Evolutionary conservation across 2,329 filamentous ascomycete genomes (phyloP).

Genomic region (Cladobotryum protrusum): DNA sequence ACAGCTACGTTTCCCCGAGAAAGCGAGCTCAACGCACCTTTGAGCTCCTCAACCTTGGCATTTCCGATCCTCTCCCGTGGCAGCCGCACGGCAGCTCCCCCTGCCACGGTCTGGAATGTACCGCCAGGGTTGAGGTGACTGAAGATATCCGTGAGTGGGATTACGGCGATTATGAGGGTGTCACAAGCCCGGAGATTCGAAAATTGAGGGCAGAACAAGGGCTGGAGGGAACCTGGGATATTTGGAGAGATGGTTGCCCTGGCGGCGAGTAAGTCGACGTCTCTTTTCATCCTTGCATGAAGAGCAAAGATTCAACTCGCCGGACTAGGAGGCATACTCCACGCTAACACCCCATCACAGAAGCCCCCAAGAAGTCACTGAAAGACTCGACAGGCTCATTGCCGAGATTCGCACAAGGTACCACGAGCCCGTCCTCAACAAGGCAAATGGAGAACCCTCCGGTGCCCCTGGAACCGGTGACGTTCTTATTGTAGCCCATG

Average conservation of each 20-base stretch:
- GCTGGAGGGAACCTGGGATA: conserved; percentile 62
- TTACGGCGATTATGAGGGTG: conserved; percentile 80
- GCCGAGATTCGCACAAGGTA: conserved; percentile 62
- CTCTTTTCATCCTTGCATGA: neutral
- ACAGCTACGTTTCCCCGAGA: conserved; percentile 78
- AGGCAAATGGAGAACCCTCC: conserved; percentile 2
- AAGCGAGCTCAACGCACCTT: conserved; percentile 82
- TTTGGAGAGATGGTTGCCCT: conserved; percentile 83
- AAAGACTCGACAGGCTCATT: conserved; percentile 70
- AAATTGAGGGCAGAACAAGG: conserved; percentile 51
- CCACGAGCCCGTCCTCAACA: conserved; percentile 56
- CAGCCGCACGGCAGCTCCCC: conserved; percentile 36
- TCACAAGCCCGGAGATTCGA: conserved; percentile 65
- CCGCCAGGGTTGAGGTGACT: conserved; percentile 59
- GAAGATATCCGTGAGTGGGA: conserved; percentile 79
- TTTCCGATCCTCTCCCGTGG: conserved; percentile 67
- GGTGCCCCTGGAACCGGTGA: conserved; percentile 21
- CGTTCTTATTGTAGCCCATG: conserved; percentile 70
- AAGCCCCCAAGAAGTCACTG: conserved; percentile 65
- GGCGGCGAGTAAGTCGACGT: conserved; percentile 65
- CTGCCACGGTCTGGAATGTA: conserved; percentile 40
- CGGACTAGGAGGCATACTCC: neutral
- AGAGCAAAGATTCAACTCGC: neutral
- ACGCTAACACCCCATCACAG: conserved; percentile 30
- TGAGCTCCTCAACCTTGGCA: conserved; percentile 73